Percentiles rank a stretch among this genome's conserved stretches.
Conservation (phyloP, 2,329 filamentous ascomycete species). For the Aphanoascus verrucosus region DNA sequence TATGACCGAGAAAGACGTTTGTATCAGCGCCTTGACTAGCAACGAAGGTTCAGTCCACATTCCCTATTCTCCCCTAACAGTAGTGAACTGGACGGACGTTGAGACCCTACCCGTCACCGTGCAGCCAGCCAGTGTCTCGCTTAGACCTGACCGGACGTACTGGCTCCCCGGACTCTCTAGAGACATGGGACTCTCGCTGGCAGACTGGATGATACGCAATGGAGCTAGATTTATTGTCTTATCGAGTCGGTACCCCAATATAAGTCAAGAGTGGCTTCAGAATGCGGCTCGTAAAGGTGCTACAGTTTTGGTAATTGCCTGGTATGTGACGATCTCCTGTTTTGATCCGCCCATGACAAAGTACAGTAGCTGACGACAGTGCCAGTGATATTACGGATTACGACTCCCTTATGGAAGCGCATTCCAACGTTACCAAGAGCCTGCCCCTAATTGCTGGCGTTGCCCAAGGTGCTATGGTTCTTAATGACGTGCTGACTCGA, state of each 20-base stretch:
- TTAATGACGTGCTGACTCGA: constrained; percentile 29
- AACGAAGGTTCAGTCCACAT: too few relatives aligned
- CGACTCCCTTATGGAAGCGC: constrained; percentile 7
- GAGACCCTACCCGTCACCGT: not conserved
- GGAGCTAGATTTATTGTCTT: constrained; percentile 24
- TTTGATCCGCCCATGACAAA: too few relatives aligned
- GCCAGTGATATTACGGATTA: constrained; percentile 17
- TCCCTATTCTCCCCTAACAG: too few relatives aligned
- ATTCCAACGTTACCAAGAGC: constrained; percentile 20
- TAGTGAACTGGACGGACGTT: not conserved
- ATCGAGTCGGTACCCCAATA: constrained; percentile 24
- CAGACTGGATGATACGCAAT: constrained; percentile 23
- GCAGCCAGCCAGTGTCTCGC: not conserved
- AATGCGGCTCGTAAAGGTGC: too few relatives aligned
- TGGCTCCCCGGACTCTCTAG: constrained; percentile 25
- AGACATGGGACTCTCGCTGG: constrained; percentile 24
- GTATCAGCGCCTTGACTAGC: too few relatives aligned
- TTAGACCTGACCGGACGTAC: constrained; percentile 22
- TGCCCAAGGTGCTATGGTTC: constrained; percentile 28
- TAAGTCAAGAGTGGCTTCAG: constrained; percentile 18
- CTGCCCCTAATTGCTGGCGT: constrained; percentile 23
- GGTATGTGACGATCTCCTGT: too few relatives aligned
- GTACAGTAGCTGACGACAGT: too few relatives aligned
- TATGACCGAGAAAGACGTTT: too few relatives aligned
- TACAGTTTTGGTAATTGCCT: too few relatives aligned